Evolutionary conservation across 768 basidiomycete species (phyloP).

Genomic region (Paxillus ammoniavirescens): DNA sequence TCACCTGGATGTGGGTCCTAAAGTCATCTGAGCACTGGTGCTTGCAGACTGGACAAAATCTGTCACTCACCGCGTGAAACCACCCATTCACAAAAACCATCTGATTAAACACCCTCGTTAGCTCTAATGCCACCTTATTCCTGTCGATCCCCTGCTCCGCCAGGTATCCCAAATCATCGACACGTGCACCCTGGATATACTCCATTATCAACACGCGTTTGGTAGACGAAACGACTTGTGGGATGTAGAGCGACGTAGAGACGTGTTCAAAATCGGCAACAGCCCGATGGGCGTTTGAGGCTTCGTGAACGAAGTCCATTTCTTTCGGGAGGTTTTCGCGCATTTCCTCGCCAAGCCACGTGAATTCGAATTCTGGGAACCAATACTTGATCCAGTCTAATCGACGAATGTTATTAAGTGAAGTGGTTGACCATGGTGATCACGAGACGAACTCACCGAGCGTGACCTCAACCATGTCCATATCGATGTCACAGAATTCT

Average conservation of each 20-base stretch:
- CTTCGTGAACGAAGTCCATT: constrained; percentile 94
- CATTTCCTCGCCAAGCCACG: constrained; percentile 96
- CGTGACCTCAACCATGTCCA: constrained; percentile 77
- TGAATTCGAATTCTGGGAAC: constrained; percentile 96
- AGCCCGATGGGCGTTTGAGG: constrained; percentile 76
- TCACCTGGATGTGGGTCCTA: constrained; percentile 88
- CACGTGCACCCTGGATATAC: constrained; percentile 83
- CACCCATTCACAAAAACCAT: constrained; percentile 97
- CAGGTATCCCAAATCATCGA: constrained; percentile 86
- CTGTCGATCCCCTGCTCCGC: constrained; percentile 82
- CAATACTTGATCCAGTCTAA: constrained; percentile 83
- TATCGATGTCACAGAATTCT: constrained; percentile 91
- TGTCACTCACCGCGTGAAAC: constrained; percentile 69
- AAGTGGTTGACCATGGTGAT: not conserved
- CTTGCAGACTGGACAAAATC: not conserved
- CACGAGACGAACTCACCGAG: constrained; percentile 43
- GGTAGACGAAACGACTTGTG: constrained; percentile 72
- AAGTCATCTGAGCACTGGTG: constrained; percentile 11
- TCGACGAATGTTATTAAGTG: constrained; percentile 1
- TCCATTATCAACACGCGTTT: constrained; percentile 94
- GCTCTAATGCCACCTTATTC: constrained; percentile 89
- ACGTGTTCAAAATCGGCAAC: constrained; percentile 66
- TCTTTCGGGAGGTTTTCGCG: constrained; percentile 86
- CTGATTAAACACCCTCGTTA: constrained; percentile 85
- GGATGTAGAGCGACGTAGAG: constrained; percentile 84